These are phyloP conservation scores for Venturia carpophila DNA, from an alignment of 2,329 filamentous ascomycete genomes.

Conservation along the genomic window DNA sequence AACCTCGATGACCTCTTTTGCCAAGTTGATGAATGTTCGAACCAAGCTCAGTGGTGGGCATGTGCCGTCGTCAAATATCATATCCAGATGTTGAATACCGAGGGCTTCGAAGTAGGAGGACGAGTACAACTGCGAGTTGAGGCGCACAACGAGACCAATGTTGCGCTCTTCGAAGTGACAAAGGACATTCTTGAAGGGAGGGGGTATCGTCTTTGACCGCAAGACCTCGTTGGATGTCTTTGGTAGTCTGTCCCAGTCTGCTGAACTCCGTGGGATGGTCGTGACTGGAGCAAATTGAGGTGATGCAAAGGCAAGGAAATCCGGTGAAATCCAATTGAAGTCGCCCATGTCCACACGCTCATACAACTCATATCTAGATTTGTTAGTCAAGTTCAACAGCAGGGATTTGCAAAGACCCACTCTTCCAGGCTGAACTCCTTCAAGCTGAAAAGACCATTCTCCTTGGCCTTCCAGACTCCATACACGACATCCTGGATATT, in stretches of 20 bases:
- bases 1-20: conserved; percentile 86
- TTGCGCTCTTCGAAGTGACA: conserved; percentile 80
- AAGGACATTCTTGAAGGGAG: conserved; percentile 92
- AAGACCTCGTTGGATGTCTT: conserved; percentile 67
- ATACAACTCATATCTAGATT: conserved; percentile 72
- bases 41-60: conserved; percentile 87
- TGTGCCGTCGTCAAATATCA: conserved; percentile 99
- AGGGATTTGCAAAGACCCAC: conserved; percentile 35
- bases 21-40: conserved; percentile 86
- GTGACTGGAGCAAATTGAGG: conserved; percentile 74
- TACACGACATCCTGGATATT: conserved; percentile 97
- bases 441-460: conserved; percentile 82
- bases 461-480: conserved; percentile 97
- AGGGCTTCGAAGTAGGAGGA: conserved; percentile 95
- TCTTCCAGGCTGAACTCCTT: conserved; percentile 94
- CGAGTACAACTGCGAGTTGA: conserved; percentile 94
- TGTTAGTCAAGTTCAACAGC: neutral
- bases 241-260: conserved; percentile 66
- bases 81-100: conserved; percentile 92
- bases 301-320: conserved; percentile 94
- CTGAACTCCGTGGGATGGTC: conserved; percentile 63
- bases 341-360: conserved; percentile 97
- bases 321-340: conserved; percentile 97
- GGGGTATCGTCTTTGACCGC: conserved; percentile 57
- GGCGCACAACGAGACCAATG: conserved; percentile 84